A percentile compares a stretch with the other conserved stretches of the same genome.
Evolutionary conservation across 768 basidiomycete genomes (phyloP).

Genomic region (Trametes punicea): DNA sequence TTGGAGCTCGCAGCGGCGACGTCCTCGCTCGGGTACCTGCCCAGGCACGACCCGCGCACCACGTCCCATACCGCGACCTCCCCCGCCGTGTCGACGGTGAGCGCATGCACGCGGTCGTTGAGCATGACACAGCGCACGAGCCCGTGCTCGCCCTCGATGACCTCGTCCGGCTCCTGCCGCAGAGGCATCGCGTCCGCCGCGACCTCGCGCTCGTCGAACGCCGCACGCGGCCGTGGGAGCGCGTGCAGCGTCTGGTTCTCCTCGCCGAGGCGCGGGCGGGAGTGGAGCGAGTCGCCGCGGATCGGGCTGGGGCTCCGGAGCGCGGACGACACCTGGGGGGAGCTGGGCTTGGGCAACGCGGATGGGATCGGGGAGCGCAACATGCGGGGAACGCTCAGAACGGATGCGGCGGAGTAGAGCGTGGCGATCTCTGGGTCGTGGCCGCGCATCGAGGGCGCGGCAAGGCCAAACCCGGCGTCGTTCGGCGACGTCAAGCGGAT

Average conservation of each 20-base stretch:
- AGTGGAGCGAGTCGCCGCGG: conserved; percentile 25
- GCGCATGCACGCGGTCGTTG: conserved; percentile 85
- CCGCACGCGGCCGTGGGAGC: conserved; percentile 40
- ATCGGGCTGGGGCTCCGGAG: conserved; percentile 30
- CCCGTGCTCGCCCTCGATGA: conserved; percentile 75
- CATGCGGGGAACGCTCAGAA: conserved; percentile 61
- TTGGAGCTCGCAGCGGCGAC: conserved; percentile 53
- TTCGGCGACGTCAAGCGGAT: conserved; percentile 67
- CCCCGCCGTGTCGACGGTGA: conserved; percentile 87
- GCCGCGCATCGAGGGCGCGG: conserved; percentile 47
- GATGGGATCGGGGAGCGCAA: conserved; percentile 36
- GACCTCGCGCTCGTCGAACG: conserved; percentile 73
- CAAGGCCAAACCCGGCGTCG: conserved; percentile 34
- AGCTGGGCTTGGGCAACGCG: conserved; percentile 27
- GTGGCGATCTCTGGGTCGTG: conserved; percentile 81
- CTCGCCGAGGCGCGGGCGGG: conserved; percentile 22
- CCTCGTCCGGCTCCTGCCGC: conserved; percentile 53
- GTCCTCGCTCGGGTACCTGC: conserved; percentile 63
- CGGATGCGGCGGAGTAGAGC: conserved; percentile 80
- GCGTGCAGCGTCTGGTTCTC: conserved; percentile 37
- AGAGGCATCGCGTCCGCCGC: conserved; percentile 72
- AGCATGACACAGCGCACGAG: conserved; percentile 79
- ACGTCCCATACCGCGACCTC: conserved; percentile 94
- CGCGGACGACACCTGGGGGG: conserved; percentile 24
- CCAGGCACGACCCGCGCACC: conserved; percentile 70